Evolutionary conservation across 83 land plant species (phyloP), one percentile per base, ranked within the genome.

Genomic region (Diphasiastrum complanatum): DNA sequence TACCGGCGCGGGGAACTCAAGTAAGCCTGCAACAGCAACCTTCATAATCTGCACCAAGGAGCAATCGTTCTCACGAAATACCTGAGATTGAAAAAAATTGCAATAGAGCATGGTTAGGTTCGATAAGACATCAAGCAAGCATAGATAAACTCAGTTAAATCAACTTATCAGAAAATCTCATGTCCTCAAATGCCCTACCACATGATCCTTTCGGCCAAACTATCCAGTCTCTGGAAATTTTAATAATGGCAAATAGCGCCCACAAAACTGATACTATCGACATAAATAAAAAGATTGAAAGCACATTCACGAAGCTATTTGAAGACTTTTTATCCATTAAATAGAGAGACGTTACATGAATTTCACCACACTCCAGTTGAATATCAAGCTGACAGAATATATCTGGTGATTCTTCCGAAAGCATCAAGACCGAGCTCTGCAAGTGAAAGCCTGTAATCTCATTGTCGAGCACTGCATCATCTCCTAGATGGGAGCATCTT

Each of bases 321-420:
- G 40, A 41, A 49, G 52, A 25, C n/a, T n/a, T n/a, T n/a, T n/a
- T n/a, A n/a, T n/a, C n/a, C n/a, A n/a, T n/a, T n/a, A n/a, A n/a
- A n/a, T n/a, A n/a, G 18, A 66, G 32, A 22, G 2, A 29, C 65
- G 24, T n/a, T 76, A 86, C 99, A 80, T 85, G 88, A 70, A 93
- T 93, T 74, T 89, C 89, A 61, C 89, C 92, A 41, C 80, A 85
- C 46, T 85, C 99, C 75, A 93, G 37, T 52, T 83, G 89, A 50
- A 89, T 54, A 59, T 93, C 96, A 61, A 88, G 72, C 47, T 73
- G 82, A 47, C 81, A 71, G 38, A 72, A 63, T 14, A 68, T 45
- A 20, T 78, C 88, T 43, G 74, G 81, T 10, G 77, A 70, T 58
- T 84, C 89, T 33, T 93, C 96, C 61, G 32, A n/a, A 27, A 61